These are phyloP conservation scores for Nepenthes gracilis DNA, from an alignment of 148 eudicot species.

Conservation along the genomic window DNA sequence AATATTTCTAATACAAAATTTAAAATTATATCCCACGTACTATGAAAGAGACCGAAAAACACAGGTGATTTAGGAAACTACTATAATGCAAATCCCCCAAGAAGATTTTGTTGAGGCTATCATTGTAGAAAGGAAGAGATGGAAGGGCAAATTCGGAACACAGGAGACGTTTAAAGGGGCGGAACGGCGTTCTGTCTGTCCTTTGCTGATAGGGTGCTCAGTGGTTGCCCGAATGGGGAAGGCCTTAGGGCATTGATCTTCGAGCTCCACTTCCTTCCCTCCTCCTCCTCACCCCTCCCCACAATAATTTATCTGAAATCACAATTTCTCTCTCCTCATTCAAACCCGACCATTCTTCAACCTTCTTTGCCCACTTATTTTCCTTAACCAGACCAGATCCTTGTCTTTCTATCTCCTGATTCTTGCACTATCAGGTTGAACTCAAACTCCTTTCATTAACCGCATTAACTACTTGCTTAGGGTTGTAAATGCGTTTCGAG, in stretches of 20 bases:
- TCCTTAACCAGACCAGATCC: neutral
- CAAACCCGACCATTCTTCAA: neutral
- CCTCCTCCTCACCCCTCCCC: neutral
- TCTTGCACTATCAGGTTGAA: no score
- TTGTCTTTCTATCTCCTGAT: neutral
- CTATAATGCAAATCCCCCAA: no score
- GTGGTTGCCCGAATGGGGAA: conserved; percentile 24
- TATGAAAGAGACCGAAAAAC: no score
- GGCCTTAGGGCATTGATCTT: conserved; percentile 23
- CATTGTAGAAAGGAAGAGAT: neutral
- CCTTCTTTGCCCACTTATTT: neutral
- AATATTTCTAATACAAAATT: no score
- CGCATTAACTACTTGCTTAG: no score
- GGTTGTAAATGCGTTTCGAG: no score
- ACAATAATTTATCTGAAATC: neutral
- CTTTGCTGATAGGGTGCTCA: conserved; percentile 25
- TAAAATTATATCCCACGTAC: no score
- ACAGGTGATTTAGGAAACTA: no score
- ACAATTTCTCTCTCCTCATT: neutral
- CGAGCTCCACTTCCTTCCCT: conserved; percentile 5
- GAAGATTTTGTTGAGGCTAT: neutral
- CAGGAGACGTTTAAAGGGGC: neutral
- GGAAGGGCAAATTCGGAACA: conserved; percentile 4
- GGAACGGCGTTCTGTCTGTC: conserved; percentile 36
- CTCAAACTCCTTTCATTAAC: no score